These are phyloP conservation scores for Lasiodiplodia sp. DNA, from an alignment of 2,329 filamentous ascomycete genomes.

Conservation along the genomic window DNA sequence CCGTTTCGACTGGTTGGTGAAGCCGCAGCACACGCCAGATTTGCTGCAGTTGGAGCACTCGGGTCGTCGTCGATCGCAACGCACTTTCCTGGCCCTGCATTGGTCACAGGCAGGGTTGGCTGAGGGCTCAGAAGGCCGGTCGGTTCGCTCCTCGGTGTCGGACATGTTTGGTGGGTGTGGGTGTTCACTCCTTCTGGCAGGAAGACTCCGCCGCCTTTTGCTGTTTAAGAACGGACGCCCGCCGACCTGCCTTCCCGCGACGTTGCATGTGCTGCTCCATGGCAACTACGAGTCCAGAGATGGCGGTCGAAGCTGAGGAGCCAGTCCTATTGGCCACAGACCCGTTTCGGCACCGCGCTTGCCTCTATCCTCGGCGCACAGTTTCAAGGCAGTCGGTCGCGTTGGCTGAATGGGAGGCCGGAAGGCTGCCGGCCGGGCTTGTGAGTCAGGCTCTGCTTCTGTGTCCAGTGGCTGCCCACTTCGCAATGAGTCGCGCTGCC, in stretches of 20 bases:
- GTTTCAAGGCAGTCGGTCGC: not conserved
- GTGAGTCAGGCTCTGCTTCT: not conserved
- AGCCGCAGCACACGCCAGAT: conserved; percentile 12
- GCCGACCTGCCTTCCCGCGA: not conserved
- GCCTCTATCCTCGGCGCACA: not conserved
- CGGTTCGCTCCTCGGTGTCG: not conserved
- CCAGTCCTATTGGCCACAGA: not conserved
- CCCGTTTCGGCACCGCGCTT: not conserved
- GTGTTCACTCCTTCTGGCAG: not conserved
- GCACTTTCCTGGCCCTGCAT: conserved; percentile 3
- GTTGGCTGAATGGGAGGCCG: not conserved
- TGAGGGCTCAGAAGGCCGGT: not conserved
- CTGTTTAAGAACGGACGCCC: not conserved
- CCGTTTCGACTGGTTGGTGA: conserved; percentile 10
- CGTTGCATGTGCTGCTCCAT: not conserved
- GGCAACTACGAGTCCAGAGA: not conserved
- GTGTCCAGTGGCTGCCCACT: not conserved
- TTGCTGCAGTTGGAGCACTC: conserved; percentile 20
- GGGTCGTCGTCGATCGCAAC: conserved; percentile 8
- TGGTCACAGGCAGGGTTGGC: conserved; percentile 8
- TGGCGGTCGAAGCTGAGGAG: not conserved
- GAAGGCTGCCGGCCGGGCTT: not conserved
- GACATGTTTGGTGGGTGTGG: not conserved
- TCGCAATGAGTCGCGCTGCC: not conserved
- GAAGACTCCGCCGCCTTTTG: not conserved